Percentiles rank a stretch among this genome's conserved stretches.
Conservation (phyloP, 2,329 filamentous ascomycete genomes). For the Cadophora malorum region DNA sequence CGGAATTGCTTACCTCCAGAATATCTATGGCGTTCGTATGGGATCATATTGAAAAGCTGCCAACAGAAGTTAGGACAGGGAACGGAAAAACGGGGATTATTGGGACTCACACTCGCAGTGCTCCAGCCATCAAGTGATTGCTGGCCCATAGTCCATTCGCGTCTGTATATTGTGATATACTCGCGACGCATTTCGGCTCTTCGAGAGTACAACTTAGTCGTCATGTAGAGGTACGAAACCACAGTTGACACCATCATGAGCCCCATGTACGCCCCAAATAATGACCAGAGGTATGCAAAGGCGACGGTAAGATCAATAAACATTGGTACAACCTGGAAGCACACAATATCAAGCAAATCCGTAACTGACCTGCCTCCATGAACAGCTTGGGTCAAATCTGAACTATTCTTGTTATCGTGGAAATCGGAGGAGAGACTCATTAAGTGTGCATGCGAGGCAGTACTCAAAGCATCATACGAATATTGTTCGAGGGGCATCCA, state of each 20-base stretch:
- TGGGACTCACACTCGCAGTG: slow-evolving; percentile 47
- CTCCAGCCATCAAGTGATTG: slow-evolving; percentile 49
- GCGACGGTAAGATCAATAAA: slow-evolving; percentile 67
- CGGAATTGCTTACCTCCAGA: slow-evolving; percentile 40
- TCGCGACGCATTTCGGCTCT: slow-evolving; percentile 45
- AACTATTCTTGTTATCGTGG: slow-evolving; percentile 69
- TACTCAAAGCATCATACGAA: slow-evolving; percentile 62
- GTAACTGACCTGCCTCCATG: slow-evolving; percentile 66
- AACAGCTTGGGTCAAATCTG: slow-evolving; percentile 69
- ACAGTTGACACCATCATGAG: slow-evolving; percentile 55
- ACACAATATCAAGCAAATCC: slow-evolving; percentile 62
- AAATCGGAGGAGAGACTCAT: slow-evolving; percentile 75
- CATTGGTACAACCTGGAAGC: slow-evolving; percentile 67
- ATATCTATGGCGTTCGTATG: slow-evolving; percentile 60
- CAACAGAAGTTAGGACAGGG: slow-evolving; percentile 15
- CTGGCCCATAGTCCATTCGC: slow-evolving; percentile 48
- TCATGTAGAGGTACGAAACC: slow-evolving; percentile 59
- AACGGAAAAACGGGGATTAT: not conserved
- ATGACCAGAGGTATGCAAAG: slow-evolving; percentile 63
- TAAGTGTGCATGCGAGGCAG: slow-evolving; percentile 69
- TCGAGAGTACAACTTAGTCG: slow-evolving; percentile 47
- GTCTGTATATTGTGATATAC: slow-evolving; percentile 44
- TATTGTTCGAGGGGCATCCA: slow-evolving; percentile 63
- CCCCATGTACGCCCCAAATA: slow-evolving; percentile 68
- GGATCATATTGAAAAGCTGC: slow-evolving; percentile 59